Conservation (phyloP, 2,329 filamentous ascomycete species). For the Eutypa lata region DNA sequence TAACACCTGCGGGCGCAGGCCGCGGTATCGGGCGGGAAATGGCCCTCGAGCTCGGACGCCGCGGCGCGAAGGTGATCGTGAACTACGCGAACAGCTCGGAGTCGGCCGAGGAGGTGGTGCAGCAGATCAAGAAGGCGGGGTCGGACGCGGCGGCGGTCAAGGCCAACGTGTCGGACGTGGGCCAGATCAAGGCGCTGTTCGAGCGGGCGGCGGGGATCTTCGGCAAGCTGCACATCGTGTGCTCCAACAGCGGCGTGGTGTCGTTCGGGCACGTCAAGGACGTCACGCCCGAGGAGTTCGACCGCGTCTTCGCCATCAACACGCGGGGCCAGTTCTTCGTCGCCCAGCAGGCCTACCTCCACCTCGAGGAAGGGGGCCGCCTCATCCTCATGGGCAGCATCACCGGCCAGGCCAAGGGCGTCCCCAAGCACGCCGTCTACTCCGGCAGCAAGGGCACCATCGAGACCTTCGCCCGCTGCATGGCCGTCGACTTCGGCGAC, state of each 20-base stretch:
- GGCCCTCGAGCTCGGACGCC: conserved; percentile 61
- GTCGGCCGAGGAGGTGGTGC: conserved; percentile 63
- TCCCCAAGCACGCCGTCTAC: conserved; percentile 71
- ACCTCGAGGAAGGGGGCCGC: conserved; percentile 65
- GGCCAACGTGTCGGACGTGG: conserved; percentile 65
- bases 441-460: conserved; percentile 74
- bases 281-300: conserved; percentile 67
- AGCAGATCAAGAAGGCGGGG: conserved; percentile 62
- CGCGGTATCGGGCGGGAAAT: conserved; percentile 66
- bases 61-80: conserved; percentile 63
- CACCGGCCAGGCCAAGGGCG: conserved; percentile 62
- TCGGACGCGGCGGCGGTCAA: conserved; percentile 62
- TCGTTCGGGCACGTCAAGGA: conserved; percentile 67
- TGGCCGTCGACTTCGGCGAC: conserved; percentile 68
- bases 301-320: conserved; percentile 68
- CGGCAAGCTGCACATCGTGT: conserved; percentile 67
- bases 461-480: conserved; percentile 72
- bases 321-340: conserved; percentile 71
- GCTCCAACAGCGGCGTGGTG: conserved; percentile 68
- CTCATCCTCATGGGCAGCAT: conserved; percentile 74
- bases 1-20: conserved; percentile 32
- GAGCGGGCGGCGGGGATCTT: conserved; percentile 60
- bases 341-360: conserved; percentile 66
- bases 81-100: conserved; percentile 66
- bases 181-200: conserved; percentile 62